Conservation (phyloP, 2,329 filamentous ascomycete species). For the Mollisia scopiformis region DNA sequence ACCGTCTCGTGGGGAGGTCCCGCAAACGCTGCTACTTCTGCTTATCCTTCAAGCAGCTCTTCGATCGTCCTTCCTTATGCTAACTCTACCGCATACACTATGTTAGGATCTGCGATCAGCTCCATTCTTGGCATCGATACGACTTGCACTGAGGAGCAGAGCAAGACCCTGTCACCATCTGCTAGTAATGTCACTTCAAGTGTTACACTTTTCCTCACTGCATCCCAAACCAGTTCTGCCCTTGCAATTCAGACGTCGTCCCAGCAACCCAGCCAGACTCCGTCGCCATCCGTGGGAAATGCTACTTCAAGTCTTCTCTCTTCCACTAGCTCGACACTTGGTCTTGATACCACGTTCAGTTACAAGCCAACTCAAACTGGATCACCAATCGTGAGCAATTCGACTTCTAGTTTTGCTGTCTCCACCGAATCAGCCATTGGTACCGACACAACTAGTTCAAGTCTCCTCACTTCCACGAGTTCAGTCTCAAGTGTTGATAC, state of each 20-base stretch:
- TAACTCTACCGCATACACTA: neutral
- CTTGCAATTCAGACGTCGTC: too few species aligned
- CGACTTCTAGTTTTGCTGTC: too few species aligned
- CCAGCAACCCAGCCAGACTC: too few species aligned
- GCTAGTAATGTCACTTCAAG: too few species aligned
- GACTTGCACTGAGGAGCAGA: neutral
- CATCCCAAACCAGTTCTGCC: too few species aligned
- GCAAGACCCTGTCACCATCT: neutral
- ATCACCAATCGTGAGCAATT: too few species aligned
- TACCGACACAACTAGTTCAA: neutral
- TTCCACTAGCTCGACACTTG: neutral
- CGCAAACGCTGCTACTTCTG: neutral
- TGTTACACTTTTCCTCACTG: too few species aligned
- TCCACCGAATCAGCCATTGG: neutral
- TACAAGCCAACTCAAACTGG: too few species aligned
- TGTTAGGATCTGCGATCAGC: neutral
- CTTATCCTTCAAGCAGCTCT: neutral
- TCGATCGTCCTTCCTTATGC: neutral
- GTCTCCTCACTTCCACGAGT: neutral
- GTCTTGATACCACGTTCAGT: neutral
- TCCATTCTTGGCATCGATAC: neutral
- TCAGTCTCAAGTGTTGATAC: neutral
- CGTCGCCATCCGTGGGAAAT: too few species aligned
- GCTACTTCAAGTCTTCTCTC: neutral
- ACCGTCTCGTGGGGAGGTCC: slow-evolving; percentile 12